A percentile compares a stretch with the other conserved stretches of the same genome.
phyloP scores from a whole-genome alignment of 306 rosid genomes.

The Macrotyloma uniflorum region DNA sequence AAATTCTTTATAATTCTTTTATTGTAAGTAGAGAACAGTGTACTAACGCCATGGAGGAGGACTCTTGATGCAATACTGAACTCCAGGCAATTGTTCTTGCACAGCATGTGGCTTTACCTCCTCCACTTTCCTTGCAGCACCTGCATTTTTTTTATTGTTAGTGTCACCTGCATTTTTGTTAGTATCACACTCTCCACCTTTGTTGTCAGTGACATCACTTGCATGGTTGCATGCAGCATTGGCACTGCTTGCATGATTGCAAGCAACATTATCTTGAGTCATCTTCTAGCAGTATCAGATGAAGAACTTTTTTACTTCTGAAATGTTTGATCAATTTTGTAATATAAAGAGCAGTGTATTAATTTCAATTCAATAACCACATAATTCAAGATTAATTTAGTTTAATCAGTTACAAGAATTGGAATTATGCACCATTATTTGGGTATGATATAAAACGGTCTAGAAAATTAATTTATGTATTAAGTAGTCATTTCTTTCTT shows the following conservation, averaged over 20 bases:
- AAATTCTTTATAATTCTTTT: not conserved
- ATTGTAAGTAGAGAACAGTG: not conserved
- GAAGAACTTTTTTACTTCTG: not conserved
- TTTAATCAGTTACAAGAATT: slow-evolving; percentile 4
- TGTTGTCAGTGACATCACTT: not conserved
- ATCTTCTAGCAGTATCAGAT: not conserved
- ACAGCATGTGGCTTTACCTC: slow-evolving; percentile 36
- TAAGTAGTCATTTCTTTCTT: no score
- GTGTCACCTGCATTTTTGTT: not conserved
- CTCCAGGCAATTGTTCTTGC: slow-evolving; percentile 72
- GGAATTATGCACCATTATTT: not conserved
- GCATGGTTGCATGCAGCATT: not conserved
- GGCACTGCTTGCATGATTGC: not conserved
- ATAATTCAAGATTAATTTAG: not conserved
- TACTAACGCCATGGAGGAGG: slow-evolving; percentile 87
- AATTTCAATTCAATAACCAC: not conserved
- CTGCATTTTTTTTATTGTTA: not conserved
- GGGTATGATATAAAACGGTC: not conserved
- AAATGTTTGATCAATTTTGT: not conserved
- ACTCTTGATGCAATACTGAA: slow-evolving; percentile 73
- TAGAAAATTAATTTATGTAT: not conserved
- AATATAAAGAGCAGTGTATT: not conserved
- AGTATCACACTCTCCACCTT: not conserved
- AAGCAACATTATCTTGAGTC: slow-evolving; percentile 24
- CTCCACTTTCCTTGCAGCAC: not conserved